A percentile compares a stretch with the other conserved stretches of the same genome.
Evolutionary conservation across 257 asterid species (phyloP).

Genomic region (Lantana camara): DNA sequence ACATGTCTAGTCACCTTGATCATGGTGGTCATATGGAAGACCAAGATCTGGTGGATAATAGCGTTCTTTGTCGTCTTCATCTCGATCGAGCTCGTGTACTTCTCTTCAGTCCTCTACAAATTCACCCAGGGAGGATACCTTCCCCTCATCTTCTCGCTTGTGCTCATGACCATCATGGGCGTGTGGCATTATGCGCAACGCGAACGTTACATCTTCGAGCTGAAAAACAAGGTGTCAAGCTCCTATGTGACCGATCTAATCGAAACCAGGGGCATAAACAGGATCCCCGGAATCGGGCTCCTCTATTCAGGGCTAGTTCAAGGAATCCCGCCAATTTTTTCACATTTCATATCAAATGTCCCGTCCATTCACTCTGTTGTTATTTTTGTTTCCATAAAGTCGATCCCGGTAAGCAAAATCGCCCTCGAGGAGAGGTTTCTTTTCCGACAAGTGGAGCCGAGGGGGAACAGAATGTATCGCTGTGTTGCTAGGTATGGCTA

Average conservation of each 20-base stretch:
- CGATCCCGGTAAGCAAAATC: conserved; percentile 67
- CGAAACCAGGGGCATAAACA: conserved; percentile 26
- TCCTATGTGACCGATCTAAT: conserved; percentile 42
- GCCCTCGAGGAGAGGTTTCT: conserved; percentile 55
- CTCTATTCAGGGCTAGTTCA: conserved; percentile 70
- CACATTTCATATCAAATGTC: conserved; percentile 57
- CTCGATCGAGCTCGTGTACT: conserved; percentile 40
- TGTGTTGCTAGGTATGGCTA: conserved; percentile 76
- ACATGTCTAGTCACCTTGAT: conserved; percentile 53
- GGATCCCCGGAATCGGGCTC: conserved; percentile 67
- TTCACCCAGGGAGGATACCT: conserved; percentile 74
- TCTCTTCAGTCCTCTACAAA: conserved; percentile 58
- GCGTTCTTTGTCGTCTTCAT: conserved; percentile 43
- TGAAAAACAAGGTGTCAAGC: conserved; percentile 58
- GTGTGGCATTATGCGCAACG: conserved; percentile 66
- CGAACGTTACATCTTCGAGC: conserved; percentile 57
- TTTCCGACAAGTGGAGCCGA: conserved; percentile 59
- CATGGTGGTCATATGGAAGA: conserved; percentile 72
- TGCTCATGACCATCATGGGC: conserved; percentile 56
- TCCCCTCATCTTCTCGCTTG: conserved; percentile 50
- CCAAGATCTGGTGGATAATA: conserved; percentile 50
- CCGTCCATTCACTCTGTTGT: conserved; percentile 62
- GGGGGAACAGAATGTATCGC: conserved; percentile 45
- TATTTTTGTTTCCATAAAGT: conserved; percentile 69
- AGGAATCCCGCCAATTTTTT: conserved; percentile 74